Conservation (phyloP, 257 asterid species). For the Plantago major region DNA sequence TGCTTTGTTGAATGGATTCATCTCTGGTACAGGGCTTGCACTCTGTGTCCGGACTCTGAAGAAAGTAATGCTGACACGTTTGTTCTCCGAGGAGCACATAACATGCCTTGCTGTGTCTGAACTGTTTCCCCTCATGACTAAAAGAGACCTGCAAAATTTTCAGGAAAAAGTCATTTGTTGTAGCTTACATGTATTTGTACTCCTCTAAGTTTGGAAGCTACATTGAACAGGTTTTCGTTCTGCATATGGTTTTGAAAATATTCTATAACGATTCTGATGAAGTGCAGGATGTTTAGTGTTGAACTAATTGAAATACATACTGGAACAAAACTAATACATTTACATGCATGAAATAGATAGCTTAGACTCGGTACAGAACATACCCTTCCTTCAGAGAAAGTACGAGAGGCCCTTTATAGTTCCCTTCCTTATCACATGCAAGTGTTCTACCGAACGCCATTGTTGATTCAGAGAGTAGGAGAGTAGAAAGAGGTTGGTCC, state of each 20-base stretch:
- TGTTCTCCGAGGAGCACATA: slow-evolving; percentile 82
- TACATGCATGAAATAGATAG: background rate
- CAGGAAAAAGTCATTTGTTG: slow-evolving; percentile 5
- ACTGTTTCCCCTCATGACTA: slow-evolving; percentile 94
- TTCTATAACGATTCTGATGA: too few species aligned
- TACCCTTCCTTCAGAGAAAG: slow-evolving; percentile 89
- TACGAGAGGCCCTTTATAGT: slow-evolving; percentile 79
- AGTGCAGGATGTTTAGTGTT: too few species aligned
- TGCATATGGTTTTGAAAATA: background rate
- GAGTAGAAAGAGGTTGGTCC: slow-evolving; percentile 86
- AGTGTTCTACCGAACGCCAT: slow-evolving; percentile 93
- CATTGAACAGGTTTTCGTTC: background rate
- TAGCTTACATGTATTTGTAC: background rate
- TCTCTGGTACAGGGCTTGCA: slow-evolving; percentile 29
- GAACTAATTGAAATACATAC: too few species aligned
- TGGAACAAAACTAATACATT: background rate
- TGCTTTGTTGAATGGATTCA: slow-evolving; percentile 33
- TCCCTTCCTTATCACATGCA: slow-evolving; percentile 69
- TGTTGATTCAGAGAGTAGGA: slow-evolving; percentile 77
- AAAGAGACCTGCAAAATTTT: slow-evolving; percentile 55
- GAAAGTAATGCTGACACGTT: slow-evolving; percentile 78
- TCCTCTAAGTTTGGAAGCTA: background rate
- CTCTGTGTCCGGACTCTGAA: slow-evolving; percentile 59
- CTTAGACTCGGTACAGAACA: background rate
- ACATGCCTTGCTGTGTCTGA: slow-evolving; percentile 90